These are phyloP conservation scores for Trametes villosa DNA, from an alignment of 768 basidiomycete genomes.

Conservation along the genomic window DNA sequence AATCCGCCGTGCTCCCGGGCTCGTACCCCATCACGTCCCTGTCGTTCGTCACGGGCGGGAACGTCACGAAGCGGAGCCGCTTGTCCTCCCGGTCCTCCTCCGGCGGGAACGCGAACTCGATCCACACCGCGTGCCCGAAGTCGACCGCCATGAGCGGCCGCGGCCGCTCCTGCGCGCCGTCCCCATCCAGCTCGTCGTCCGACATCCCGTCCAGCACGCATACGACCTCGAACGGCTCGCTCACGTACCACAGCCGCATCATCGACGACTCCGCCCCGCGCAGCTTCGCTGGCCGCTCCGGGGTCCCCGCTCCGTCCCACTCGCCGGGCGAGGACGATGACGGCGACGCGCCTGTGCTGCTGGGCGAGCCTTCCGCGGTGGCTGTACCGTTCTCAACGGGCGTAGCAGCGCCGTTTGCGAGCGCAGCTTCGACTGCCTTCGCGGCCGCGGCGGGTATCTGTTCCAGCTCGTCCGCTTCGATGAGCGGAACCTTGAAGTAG, in stretches of 20 bases:
- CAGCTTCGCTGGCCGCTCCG: background rate
- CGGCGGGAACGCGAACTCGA: conserved; percentile 55
- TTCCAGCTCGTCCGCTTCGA: conserved; percentile 22
- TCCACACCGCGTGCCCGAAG: conserved; percentile 88
- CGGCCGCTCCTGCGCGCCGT: conserved; percentile 47
- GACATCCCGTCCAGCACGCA: conserved; percentile 59
- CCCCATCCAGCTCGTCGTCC: conserved; percentile 45
- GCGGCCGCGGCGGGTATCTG: conserved; percentile 4
- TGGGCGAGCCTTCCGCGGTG: background rate
- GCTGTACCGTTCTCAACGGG: background rate
- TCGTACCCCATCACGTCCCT: conserved; percentile 24
- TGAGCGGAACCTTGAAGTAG: conserved; percentile 72
- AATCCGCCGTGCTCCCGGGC: conserved; percentile 37
- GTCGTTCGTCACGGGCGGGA: conserved; percentile 53
- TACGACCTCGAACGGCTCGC: conserved; percentile 72
- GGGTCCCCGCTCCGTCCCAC: conserved; percentile 7
- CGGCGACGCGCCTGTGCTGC: background rate
- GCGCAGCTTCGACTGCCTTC: conserved; percentile 8
- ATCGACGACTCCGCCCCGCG: conserved; percentile 51
- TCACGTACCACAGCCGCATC: conserved; percentile 74
- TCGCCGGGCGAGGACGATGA: conserved; percentile 4
- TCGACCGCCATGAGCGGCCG: conserved; percentile 80
- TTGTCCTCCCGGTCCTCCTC: conserved; percentile 44
- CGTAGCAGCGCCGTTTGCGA: conserved; percentile 1
- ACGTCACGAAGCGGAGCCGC: conserved; percentile 70